A percentile compares a stretch with the other conserved stretches of the same genome.
Conservation (phyloP, 345 rosid species). For the Rhodomyrtus tomentosa region DNA sequence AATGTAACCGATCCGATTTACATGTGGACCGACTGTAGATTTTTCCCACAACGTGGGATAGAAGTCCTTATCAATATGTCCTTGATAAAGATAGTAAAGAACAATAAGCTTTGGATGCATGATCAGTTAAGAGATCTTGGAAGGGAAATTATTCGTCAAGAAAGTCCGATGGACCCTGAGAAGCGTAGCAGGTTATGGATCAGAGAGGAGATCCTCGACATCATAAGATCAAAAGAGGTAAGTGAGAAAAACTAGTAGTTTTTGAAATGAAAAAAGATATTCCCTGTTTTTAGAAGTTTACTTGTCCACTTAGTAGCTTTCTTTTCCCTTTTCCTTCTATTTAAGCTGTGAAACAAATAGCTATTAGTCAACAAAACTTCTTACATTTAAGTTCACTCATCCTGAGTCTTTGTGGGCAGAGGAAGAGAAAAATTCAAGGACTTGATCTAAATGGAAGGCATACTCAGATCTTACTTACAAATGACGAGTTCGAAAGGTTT, state of each 20-base stretch:
- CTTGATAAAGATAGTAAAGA: background rate
- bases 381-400: background rate
- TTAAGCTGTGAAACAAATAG: background rate
- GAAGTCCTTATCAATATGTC: background rate
- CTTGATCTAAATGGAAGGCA: background rate
- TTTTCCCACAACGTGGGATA: background rate
- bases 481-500: background rate
- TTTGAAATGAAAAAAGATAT: background rate
- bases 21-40: background rate
- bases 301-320: background rate
- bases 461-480: background rate
- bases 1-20: background rate
- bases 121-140: background rate
- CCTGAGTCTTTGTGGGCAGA: background rate
- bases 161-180: background rate
- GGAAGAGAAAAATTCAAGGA: background rate
- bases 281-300: background rate
- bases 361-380: background rate
- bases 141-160: background rate
- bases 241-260: background rate
- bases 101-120: background rate
- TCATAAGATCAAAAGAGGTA: background rate
- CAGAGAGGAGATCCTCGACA: background rate
- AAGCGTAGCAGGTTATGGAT: background rate
- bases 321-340: background rate